phyloP scores from a whole-genome alignment of 768 basidiomycete genomes.

The Kwoniella botswanensis region DNA sequence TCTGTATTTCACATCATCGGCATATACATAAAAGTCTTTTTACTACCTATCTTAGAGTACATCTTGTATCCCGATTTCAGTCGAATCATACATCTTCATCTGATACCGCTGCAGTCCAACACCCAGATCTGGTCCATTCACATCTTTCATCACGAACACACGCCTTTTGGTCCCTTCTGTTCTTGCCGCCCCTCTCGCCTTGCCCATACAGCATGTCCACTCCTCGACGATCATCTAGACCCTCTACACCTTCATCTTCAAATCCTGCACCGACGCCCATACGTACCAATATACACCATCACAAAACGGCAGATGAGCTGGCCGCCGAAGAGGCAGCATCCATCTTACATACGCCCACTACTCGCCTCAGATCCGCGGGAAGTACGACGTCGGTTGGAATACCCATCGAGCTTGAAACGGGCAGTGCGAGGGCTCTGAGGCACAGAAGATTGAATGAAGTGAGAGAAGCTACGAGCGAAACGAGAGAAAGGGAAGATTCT shows the following conservation, averaged over 20 bases:
- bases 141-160: too few species aligned
- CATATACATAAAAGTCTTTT: too few species aligned
- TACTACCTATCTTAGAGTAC: too few species aligned
- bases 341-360: conserved; percentile 13
- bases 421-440: conserved; percentile 19
- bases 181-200: neutral
- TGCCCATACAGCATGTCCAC: conserved; percentile 25
- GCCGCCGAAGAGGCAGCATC: conserved; percentile 38
- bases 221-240: conserved; percentile 25
- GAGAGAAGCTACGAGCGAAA: conserved; percentile 3
- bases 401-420: conserved; percentile 4
- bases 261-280: conserved; percentile 16
- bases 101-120: too few species aligned
- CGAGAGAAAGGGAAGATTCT: conserved; percentile 10
- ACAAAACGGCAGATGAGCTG: conserved; percentile 41
- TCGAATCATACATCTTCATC: too few species aligned
- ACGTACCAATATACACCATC: conserved; percentile 28
- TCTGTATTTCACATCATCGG: too few species aligned
- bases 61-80: too few species aligned
- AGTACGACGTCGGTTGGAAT: neutral
- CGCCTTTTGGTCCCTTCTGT: neutral
- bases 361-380: neutral
- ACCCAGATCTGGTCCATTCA: too few species aligned
- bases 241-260: conserved; percentile 16
- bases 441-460: conserved; percentile 20